Evolutionary conservation across 164 flowering plant species (phyloP), one percentile per base, ranked within the genome.

Genomic region (Vitis cinerea): DNA sequence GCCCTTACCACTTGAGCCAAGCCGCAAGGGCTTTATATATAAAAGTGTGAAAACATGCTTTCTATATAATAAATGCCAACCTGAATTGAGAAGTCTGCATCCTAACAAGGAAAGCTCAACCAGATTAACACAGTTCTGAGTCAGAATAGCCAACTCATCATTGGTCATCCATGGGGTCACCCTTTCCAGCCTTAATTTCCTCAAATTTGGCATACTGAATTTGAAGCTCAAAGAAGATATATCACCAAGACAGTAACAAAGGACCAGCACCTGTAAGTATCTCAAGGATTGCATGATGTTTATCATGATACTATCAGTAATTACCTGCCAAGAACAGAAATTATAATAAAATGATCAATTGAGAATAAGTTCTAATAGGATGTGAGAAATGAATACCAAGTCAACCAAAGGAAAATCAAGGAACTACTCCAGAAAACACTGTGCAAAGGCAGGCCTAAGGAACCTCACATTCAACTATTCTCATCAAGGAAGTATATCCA

Each of bases 121-220:
- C 69, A 92, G 72, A 61, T 72, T 83, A 52, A 72, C 10, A 78
- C 83, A 87, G 70, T 66, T 85, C 66, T 67, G 78, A 27, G 87
- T 83, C 65, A 92, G 75, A 65, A 71, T 71, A 47, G 77, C 65
- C 85, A 92, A 81, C 77, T 90, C 86, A 44, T 75, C 75, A 80
- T 90, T 90, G 69, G 84, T 86, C 91, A 92, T 80, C 91, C 88
- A 88, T 47, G 92, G 87, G 57, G 88, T 75, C 67, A 89, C 96
- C 71, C 94, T 83, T 73, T 85, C 83, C 65, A 92, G 89, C 82
- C 69, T 85, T 79, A 92, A 74, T 65, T 66, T 89, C 69, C 79
- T 85, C 73, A 92, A 75, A 78, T 77, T 84, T 67, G 87, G 90
- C 81, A 83, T 71, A 55, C 78, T 70, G 16, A 72, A 52, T 64